Conservation (phyloP, 192 early-diverging fungal species). For the Coemansia sp. region DNA sequence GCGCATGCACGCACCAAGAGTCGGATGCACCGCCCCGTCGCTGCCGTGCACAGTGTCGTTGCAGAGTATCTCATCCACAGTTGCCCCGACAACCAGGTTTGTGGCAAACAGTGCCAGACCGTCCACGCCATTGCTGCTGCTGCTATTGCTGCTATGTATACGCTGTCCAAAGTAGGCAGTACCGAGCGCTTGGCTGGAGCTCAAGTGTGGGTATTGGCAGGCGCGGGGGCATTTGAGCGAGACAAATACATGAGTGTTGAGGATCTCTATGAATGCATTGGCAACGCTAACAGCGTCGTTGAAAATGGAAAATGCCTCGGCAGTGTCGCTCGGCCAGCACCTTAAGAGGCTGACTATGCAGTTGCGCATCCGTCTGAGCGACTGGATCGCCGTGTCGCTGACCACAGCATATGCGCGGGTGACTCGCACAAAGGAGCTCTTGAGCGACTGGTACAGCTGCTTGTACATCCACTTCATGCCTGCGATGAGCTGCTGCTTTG, state of each 20-base stretch:
- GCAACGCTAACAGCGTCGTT: constrained; percentile 25
- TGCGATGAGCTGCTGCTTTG: constrained; percentile 35
- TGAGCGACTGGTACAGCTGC: constrained; percentile 21
- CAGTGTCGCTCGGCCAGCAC: not conserved
- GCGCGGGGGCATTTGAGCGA: not conserved
- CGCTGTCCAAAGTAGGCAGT: constrained; percentile 20
- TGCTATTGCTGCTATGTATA: not conserved
- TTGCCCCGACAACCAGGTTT: constrained; percentile 15
- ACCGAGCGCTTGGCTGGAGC: not conserved
- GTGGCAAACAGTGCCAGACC: not conserved
- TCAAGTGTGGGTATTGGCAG: constrained; percentile 8
- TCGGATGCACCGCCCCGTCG: not conserved
- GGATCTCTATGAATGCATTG: constrained; percentile 19
- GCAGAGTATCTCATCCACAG: constrained; percentile 26
- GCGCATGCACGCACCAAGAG: constrained; percentile 23
- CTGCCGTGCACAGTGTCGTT: not conserved
- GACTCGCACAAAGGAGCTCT: constrained; percentile 12
- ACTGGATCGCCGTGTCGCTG: constrained; percentile 10
- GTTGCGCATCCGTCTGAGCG: constrained; percentile 23
- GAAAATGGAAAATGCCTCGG: constrained; percentile 13
- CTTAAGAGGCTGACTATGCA: constrained; percentile 15
- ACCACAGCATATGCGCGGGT: constrained; percentile 22
- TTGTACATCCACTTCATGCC: constrained; percentile 37
- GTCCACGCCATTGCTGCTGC: not conserved
- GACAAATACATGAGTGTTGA: constrained; percentile 20